phyloP scores from a whole-genome alignment of 768 basidiomycete species.

The Phaeotremella fagi region DNA sequence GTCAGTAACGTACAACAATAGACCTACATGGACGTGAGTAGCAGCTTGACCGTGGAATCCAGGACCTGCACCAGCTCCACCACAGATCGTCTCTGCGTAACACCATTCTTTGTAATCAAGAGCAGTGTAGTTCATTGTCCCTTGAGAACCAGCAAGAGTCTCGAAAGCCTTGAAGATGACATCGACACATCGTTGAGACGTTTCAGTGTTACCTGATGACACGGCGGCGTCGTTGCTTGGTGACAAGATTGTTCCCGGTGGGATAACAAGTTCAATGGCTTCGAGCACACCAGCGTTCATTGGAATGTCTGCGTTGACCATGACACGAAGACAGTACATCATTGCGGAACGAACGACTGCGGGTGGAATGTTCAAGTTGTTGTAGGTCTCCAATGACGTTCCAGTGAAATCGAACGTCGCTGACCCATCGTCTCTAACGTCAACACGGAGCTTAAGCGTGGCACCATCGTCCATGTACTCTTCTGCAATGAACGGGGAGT shows the following conservation, averaged over 20 bases:
- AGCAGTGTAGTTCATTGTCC: constrained; percentile 18
- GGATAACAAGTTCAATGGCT: constrained; percentile 1
- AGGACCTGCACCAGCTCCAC: neutral
- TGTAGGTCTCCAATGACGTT: constrained; percentile 30
- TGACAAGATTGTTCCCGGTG: neutral
- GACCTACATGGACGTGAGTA: neutral
- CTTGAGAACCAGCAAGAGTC: constrained; percentile 22
- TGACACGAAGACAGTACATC: constrained; percentile 11
- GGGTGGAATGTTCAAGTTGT: constrained; percentile 14
- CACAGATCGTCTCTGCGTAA: constrained; percentile 1
- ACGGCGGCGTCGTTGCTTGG: constrained; percentile 1
- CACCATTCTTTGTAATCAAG: constrained; percentile 8
- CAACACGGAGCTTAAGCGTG: constrained; percentile 56
- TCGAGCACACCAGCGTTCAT: constrained; percentile 9
- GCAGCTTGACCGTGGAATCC: neutral
- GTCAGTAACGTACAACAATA: no score
- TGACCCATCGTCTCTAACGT: constrained; percentile 67
- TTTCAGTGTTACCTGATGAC: constrained; percentile 12
- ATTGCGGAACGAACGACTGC: constrained; percentile 3
- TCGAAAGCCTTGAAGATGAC: constrained; percentile 3
- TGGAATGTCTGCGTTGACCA: constrained; percentile 9
- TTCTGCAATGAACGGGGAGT: constrained; percentile 51
- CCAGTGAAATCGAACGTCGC: constrained; percentile 74
- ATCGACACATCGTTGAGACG: neutral
- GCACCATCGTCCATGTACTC: constrained; percentile 58